These are phyloP conservation scores for Westerdykella ornata DNA, from an alignment of 2,329 filamentous ascomycete species.

Conservation along the genomic window DNA sequence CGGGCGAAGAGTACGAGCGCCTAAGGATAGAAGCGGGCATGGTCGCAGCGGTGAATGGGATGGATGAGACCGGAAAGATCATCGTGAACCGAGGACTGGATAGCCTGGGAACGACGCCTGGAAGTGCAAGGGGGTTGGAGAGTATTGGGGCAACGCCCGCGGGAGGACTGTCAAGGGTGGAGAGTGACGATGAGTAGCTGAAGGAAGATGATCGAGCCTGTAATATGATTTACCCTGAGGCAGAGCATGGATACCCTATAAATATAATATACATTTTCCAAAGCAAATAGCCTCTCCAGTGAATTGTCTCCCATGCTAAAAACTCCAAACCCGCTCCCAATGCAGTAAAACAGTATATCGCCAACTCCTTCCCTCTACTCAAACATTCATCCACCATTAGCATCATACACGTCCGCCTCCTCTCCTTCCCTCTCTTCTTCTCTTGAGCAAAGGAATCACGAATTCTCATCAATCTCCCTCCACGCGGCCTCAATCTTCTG, in stretches of 20 bases:
- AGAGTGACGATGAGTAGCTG: constrained; percentile 23
- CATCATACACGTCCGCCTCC: neutral
- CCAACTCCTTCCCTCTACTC: neutral
- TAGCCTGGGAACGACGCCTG: constrained; percentile 33
- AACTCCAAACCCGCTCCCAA: neutral
- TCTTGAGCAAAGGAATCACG: constrained; percentile 37
- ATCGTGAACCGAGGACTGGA: constrained; percentile 33
- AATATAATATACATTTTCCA: neutral
- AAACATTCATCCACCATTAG: neutral
- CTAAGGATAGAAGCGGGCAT: constrained; percentile 47
- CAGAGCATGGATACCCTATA: neutral
- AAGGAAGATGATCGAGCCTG: neutral
- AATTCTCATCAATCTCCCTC: constrained; percentile 70
- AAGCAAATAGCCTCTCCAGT: neutral
- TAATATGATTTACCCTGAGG: neutral
- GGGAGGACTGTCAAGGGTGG: constrained; percentile 13
- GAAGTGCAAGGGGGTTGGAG: constrained; percentile 4
- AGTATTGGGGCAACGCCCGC: too few relatives aligned
- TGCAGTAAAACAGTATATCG: too few relatives aligned
- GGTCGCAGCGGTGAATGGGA: constrained; percentile 25
- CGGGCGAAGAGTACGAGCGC: constrained; percentile 63
- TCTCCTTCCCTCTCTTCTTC: neutral
- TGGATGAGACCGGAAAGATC: constrained; percentile 18
- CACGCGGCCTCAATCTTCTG: constrained; percentile 69
- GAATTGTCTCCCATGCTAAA: neutral